phyloP scores from a whole-genome alignment of 768 basidiomycete species.

The Tulasnella sp. region DNA sequence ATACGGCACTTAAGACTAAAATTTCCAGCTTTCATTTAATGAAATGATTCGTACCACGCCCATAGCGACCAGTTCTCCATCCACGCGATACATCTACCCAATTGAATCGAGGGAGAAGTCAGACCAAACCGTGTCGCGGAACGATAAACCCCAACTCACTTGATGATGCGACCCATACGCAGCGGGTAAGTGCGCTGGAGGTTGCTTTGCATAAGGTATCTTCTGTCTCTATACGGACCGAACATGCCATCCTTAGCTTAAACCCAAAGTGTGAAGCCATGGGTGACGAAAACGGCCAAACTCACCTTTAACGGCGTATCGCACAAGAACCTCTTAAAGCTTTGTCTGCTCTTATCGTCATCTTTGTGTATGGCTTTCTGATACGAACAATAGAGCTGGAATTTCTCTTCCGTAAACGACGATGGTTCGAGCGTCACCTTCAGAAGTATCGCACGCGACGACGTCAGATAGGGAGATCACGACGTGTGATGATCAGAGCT shows the following conservation, averaged over 20 bases:
- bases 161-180: slow-evolving; percentile 92
- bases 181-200: slow-evolving; percentile 53
- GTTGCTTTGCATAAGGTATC: slow-evolving; percentile 47
- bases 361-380: slow-evolving; percentile 76
- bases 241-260: no score
- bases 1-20: not conserved
- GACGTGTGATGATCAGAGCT: no score
- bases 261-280: not conserved
- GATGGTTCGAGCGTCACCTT: slow-evolving; percentile 73
- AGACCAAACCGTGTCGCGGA: not conserved
- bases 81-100: slow-evolving; percentile 56
- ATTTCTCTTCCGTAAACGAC: slow-evolving; percentile 74
- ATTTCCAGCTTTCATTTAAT: no score
- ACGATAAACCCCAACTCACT: not conserved
- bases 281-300: slow-evolving; percentile 17
- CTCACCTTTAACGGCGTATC: slow-evolving; percentile 64
- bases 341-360: slow-evolving; percentile 37
- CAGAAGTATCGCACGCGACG: no score
- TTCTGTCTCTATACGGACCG: slow-evolving; percentile 40
- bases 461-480: no score
- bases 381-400: slow-evolving; percentile 64
- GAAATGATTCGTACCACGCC: slow-evolving; percentile 40
- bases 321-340: slow-evolving; percentile 72
- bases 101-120: no score
- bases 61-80: slow-evolving; percentile 75